Base-by-base conservation (phyloP, 2,329 filamentous ascomycete species). In the Grosmannia clavigera region DNA sequence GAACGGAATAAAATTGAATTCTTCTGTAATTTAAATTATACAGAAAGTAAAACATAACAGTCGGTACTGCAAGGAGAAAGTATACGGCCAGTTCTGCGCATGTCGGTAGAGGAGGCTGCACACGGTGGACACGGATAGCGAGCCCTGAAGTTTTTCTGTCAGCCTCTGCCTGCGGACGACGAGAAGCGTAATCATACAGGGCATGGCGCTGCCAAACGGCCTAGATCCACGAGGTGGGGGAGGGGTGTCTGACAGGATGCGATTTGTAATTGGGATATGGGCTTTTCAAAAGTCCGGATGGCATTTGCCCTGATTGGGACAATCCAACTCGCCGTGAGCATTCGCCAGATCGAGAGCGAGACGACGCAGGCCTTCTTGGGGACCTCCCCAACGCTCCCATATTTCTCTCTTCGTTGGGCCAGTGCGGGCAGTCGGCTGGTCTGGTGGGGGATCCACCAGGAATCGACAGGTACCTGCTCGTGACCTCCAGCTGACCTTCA, bases 241-340 rank as follows among this genome's bases (percentile, higher is more conserved):
- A 6, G 19, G 46, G 48, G 22, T 11, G 11, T 53, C 5, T 33
- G 7, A 14, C 10, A 29, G 31, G 29, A 55, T 55, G 52, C 52
- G 12, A 55, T 35, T 55, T 55, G 16, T 7, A 9, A 16, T 25
- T n/a, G 52, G 31, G 3, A 38, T 33, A 40, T 56, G 54, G 54
- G 11, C 22, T 56, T 60, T 60, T 59, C 54, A 50, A 40, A 40
- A 51, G 56, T 58, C 60, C 55, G 55, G 38, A 64, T 61, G 60
- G 63, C 50, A 64, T 61, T 64, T 64, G 38, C 38, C 63, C 63
- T 14, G 38, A 59, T 61, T 59, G 58, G 60, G 60, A 57, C 57
- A 59, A 38, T 59, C 40, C 6, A 22, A 22, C 16, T 27, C 10
- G 40, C 40, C 14, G 40, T 16, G 19, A 19, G 40, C 14, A 43